Base-by-base conservation (phyloP, 176 grass and related monocot genomes). In the Alloteropsis semialata region DNA sequence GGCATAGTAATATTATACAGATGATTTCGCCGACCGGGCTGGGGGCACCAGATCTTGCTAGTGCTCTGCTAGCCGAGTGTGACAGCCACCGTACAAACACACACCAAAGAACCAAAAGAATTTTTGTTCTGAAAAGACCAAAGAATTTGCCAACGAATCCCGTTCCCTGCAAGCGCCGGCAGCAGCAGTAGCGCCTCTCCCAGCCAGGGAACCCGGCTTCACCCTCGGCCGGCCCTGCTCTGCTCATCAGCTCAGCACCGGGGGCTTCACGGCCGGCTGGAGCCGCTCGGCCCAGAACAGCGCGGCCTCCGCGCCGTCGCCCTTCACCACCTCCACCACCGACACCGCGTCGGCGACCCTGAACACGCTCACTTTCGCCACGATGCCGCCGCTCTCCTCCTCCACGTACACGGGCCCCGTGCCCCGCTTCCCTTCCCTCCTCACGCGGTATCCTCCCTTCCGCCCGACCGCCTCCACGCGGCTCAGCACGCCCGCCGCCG, bases 261-360 rank as follows among this genome's bases (percentile, higher is more conserved):
- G 63, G 39, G 89, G 42, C 68, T 77, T 85, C 61, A 93, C 75
- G 16, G 87, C 77, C 72, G 88, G 88, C 77, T 78, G 57, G 18
- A 98, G 75, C 45, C 60, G 67, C 58, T 91, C 82, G 29, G 72
- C 89, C 96, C 96, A 98, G 72, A 98, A 86, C 48, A 28, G 8
- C 5, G 38, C 64, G 37, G 87, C 92, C n/a, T 79, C 75, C 1
- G 27, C 3, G 4, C 85, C 81, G 22, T 84, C 81, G 19, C 87
- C 88, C 74, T 73, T 90, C 12, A 93, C 79, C 1, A 95, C 87
- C 78, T 89, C 90, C 2, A 95, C 92, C 53, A 93, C 84, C 1
- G 92, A 87, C 21, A 90, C 79, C 6, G 55, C 59, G 57, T 85
- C 88, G 24, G 86, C 84, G 41, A 93, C 22, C 58, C 18, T 46